These are phyloP conservation scores for Garcia nutans DNA, from an alignment of 345 rosid genomes.

Conservation along the genomic window DNA sequence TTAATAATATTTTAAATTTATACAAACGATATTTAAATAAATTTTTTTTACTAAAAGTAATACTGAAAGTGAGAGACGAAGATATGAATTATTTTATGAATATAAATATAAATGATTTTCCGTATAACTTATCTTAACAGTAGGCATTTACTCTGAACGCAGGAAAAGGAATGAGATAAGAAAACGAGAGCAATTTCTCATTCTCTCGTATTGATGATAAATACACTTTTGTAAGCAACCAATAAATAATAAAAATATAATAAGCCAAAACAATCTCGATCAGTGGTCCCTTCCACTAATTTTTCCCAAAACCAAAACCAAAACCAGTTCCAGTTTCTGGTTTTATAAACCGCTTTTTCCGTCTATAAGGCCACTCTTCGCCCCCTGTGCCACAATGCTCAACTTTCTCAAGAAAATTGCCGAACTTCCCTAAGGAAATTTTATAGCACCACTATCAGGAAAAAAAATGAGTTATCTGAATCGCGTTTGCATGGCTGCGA, in stretches of 20 bases:
- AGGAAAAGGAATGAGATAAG: too few species aligned
- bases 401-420: neutral
- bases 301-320: neutral
- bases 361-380: conserved; percentile 18
- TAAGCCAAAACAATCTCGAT: neutral
- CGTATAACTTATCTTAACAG: too few species aligned
- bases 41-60: too few species aligned
- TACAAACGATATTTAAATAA: too few species aligned
- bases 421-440: too few species aligned
- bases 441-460: too few species aligned
- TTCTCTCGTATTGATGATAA: neutral
- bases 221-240: neutral
- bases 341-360: neutral
- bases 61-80: too few species aligned
- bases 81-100: too few species aligned
- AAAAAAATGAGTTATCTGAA: conserved; percentile 49
- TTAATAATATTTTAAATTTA: too few species aligned
- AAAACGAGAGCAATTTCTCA: neutral
- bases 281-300: neutral
- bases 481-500: conserved; percentile 74
- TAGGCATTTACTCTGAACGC: too few species aligned
- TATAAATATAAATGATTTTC: too few species aligned
- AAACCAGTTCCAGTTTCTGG: conserved; percentile 16
- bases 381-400: accelerated
- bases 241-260: neutral